Evolutionary conservation across 1,284 basidiomycete genomes (phyloP), one percentile per base, ranked within the genome.

Genomic region (Apiotrichum laibachii): DNA sequence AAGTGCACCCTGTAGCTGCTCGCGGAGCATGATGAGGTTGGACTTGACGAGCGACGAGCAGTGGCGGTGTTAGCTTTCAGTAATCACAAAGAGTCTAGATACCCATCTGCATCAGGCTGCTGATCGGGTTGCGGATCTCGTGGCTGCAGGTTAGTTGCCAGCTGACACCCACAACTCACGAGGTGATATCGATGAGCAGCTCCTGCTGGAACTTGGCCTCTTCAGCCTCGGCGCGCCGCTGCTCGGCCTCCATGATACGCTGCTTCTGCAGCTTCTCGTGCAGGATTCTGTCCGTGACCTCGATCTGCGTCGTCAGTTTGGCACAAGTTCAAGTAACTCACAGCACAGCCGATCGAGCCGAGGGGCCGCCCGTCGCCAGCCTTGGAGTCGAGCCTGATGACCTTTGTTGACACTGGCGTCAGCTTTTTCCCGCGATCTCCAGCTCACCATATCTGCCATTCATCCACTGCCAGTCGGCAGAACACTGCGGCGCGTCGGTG

Each of bases 121-220:
- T 59, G 50, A 56, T 69, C 37, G 66, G 64, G 50, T 61, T 61
- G 31, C 77, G 67, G 22, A 78, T 72, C 56, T 78, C 77, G 59
- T 61, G 62, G 18, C 52, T 53, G n/a, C 26, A 21, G 1, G 51
- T 40, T 15, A 40, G 49, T 22, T 8, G n/a, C 5, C 47, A 4
- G 34, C 12, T n/a, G 2, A 1, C 12, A 26, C 2, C 16, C 22
- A 5, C 12, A 1, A 55, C 53, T 48, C 26, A 55, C 68, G 72
- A 75, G 1, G 74, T 76, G 35, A 79, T 72, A 55, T 79, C 77
- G 52, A 79, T 75, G 33, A 79, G 57, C 8, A 79, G 64, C 56
- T 76, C 75, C 57, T 77, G 75, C 55, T 76, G 73, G 33, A 67
- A 60, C 53, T 74, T 72, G 7, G 74, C 75, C 44, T 72, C 76